Evolutionary conservation across 2,329 filamentous ascomycete species (phyloP).

Genomic region (Dothideomycetes sp.): DNA sequence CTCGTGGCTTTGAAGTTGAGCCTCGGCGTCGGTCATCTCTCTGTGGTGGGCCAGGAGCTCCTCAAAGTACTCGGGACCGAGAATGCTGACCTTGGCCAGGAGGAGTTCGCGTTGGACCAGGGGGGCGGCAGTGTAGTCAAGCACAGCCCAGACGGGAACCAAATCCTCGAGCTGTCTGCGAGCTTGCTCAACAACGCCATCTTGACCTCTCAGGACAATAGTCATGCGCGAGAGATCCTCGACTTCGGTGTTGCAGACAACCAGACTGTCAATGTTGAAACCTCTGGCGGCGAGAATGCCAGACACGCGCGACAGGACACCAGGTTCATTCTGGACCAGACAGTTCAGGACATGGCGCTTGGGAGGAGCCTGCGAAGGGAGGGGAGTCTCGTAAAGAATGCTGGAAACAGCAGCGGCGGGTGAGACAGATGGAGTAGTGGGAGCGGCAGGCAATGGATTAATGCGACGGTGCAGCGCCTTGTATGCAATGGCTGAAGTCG

Average conservation of each 20-base stretch:
- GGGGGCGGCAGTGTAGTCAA: constrained; percentile 88
- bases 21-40: constrained; percentile 59
- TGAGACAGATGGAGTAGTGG: constrained; percentile 63
- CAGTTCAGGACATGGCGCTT: constrained; percentile 98
- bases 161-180: constrained; percentile 90
- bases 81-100: constrained; percentile 90
- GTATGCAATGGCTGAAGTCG: constrained; percentile 90
- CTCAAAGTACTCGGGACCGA: constrained; percentile 96
- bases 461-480: constrained; percentile 91
- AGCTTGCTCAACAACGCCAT: constrained; percentile 95
- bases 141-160: constrained; percentile 94
- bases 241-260: constrained; percentile 96
- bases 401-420: constrained; percentile 92
- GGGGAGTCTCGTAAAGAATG: constrained; percentile 96
- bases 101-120: constrained; percentile 93
- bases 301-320: constrained; percentile 90
- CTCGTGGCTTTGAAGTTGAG: constrained; percentile 10
- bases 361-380: constrained; percentile 68
- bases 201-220: constrained; percentile 90
- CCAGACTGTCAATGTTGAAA: constrained; percentile 98
- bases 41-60: constrained; percentile 91
- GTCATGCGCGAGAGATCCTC: constrained; percentile 97
- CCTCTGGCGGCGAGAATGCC: constrained; percentile 91
- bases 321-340: constrained; percentile 96
- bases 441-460: constrained; percentile 66